Evolutionary conservation across 202 grass and related monocot genomes (phyloP), one percentile per base, ranked within the genome.

Genomic region (Brachypodium distachyon): DNA sequence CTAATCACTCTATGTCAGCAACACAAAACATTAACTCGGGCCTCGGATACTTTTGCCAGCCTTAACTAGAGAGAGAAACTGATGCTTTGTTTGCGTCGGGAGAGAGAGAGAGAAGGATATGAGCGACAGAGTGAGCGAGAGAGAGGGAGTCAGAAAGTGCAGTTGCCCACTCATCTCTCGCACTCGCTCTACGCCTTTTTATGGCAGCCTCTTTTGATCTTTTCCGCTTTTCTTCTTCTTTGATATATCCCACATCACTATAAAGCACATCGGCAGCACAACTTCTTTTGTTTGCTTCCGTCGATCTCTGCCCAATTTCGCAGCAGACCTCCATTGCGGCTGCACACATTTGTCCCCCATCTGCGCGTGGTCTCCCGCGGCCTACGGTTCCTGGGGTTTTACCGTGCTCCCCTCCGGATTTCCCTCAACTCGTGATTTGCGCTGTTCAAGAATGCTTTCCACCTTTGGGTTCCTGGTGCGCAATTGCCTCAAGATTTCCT

Each of bases 181-280:
- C 79, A 75, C 81, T 81, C 58, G 50, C 57, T 9, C 73, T 74
- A 26, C 80, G 58, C 76, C 84, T 84, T 87, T 91, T 61, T 9
- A 86, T 74, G 23, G 29, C 63, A 41, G 66, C 54, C 56, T 61
- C 78, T 77, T 82, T 87, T 81, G 72, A 73, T 80, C 72, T 73
- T 90, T 87, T 69, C 31, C 54, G 9, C 25, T 53, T 38, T 76
- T 48, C 70, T 54, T 52, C 6, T 34, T 9, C 48, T 80, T 44
- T 73, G 71, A 64, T 25, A 19, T 51, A 73, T 80, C 63, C 48
- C 27, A 8, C 78, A 82, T 74, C 69, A 4, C 66, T 49, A 71
- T 9, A 60, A 77, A 77, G 77, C 76, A 3, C 64, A 39, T 36
- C 51, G 12, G 14, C 60, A 54, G 33, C 52, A 56, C 31, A 53